These are phyloP conservation scores for Mallotus japonicus DNA, from an alignment of 441 rosid species.

Conservation along the genomic window DNA sequence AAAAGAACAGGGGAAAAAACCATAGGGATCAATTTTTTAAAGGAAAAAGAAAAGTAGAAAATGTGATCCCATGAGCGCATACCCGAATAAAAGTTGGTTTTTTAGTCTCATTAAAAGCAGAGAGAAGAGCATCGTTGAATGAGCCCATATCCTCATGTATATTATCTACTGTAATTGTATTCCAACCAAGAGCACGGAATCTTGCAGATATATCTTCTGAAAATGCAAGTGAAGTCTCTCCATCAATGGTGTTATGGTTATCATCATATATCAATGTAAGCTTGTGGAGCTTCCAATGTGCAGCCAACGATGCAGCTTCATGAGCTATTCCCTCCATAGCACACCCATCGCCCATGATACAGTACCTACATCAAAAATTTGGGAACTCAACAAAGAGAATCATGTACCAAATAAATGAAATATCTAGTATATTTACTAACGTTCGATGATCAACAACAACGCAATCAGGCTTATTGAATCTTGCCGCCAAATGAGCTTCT, in stretches of 20 bases:
- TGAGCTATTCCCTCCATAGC: conserved; percentile 40
- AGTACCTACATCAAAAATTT: conserved; percentile 18
- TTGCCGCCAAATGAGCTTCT: conserved; percentile 37
- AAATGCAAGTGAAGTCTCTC: conserved; percentile 26
- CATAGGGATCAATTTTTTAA: too few relatives aligned
- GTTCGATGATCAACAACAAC: conserved; percentile 29
- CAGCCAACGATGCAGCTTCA: conserved; percentile 40
- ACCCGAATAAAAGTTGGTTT: conserved; percentile 35
- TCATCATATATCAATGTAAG: conserved; percentile 38
- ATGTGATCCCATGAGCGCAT: not conserved
- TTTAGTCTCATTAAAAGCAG: conserved; percentile 20
- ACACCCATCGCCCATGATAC: conserved; percentile 41
- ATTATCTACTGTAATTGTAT: conserved; percentile 23
- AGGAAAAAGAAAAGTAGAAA: not conserved
- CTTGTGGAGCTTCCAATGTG: conserved; percentile 39
- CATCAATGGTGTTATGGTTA: conserved; percentile 33
- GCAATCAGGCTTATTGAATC: conserved; percentile 37
- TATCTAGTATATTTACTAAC: conserved; percentile 14
- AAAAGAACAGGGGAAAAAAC: too few relatives aligned
- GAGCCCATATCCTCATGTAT: conserved; percentile 17
- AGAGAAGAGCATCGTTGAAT: conserved; percentile 25
- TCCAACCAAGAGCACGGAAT: conserved; percentile 38
- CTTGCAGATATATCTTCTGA: conserved; percentile 32
- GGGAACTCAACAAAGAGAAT: not conserved
- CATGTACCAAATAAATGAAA: not conserved